Evolutionary conservation across 306 rosid species (phyloP), one percentile per base, ranked within the genome.

Genomic region (Arachis stenosperma): DNA sequence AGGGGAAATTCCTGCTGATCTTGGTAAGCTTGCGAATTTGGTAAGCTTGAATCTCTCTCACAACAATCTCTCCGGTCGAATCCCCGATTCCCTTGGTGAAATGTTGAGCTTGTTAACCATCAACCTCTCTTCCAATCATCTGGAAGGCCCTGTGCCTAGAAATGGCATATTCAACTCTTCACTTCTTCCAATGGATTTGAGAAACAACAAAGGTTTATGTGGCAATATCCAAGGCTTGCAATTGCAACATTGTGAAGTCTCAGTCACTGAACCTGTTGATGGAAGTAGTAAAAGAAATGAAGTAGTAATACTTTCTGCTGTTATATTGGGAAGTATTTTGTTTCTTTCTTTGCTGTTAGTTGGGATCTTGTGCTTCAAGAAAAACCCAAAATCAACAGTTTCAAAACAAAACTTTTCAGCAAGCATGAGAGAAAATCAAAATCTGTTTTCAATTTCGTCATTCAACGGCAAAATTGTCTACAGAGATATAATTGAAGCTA

Each of bases 21-120:
- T 88, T 33, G 80, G 79, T 5, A 76, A 54, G 75, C 88, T 88
- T 60, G 43, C 33, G 17, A 79, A 15, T 37, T 79, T 88, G 76
- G 77, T 81, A 66, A 88, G 76, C 67, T 68, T 85, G 57, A 85
- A 88, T 43, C 71, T 88, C 56, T 88, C 92, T 8, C 83, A 71
- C 75, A 85, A 88, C 40, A 67, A 78, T 57, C 79, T 88, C 5
- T 71, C 84, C 1, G 89, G 89, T 50, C 15, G 81, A 6, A 73
- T 87, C 44, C 89, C 89, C 29, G 3, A 50, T 13, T 53, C 73
- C 6, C 57, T 87, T 8, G 6, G 69, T 59, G 6, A 15, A 57
- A 85, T 85, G 87, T 27, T 82, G 64, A 76, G 91, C 74, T 78
- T 85, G 71, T 79, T 73, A 8, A 33, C 14, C 40, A 61, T 88